Percentiles rank a stretch among this genome's conserved stretches.
Conservation (phyloP, 352 stramenopile genomes). For the Phytophthora pseudosyringae region DNA sequence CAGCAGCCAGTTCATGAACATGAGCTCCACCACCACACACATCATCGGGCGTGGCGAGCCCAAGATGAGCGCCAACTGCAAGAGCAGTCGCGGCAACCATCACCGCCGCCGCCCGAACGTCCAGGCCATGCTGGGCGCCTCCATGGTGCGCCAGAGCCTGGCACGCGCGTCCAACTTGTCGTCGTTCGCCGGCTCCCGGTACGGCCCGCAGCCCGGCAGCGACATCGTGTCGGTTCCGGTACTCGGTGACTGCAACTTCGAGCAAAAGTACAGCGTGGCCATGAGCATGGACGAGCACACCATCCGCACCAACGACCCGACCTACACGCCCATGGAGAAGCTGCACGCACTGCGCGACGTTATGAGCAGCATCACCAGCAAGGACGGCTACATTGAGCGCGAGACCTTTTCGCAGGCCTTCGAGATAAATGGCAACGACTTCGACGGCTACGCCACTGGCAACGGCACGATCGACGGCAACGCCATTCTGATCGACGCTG, state of each 20-base stretch:
- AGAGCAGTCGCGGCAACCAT: constrained; percentile 26
- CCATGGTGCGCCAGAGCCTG: constrained; percentile 62
- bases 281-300: constrained; percentile 62
- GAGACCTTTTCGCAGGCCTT: constrained; percentile 82
- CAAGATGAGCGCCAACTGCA: constrained; percentile 43
- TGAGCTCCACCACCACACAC: constrained; percentile 38
- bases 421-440: constrained; percentile 61
- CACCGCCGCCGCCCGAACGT: constrained; percentile 64
- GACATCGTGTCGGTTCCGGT: constrained; percentile 72
- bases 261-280: constrained; percentile 69
- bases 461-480: constrained; percentile 73
- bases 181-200: constrained; percentile 42
- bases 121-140: constrained; percentile 71
- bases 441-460: constrained; percentile 58
- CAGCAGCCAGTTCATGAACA: constrained; percentile 60
- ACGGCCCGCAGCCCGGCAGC: constrained; percentile 55
- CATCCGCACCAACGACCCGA: constrained; percentile 23
- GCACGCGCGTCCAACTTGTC: constrained; percentile 54
- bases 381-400: constrained; percentile 70
- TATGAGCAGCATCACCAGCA: constrained; percentile 74
- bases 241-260: constrained; percentile 69
- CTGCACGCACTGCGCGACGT: constrained; percentile 75
- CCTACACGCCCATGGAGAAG: constrained; percentile 60
- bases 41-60: constrained; percentile 34
- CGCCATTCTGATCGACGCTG: constrained; percentile 82